Evolutionary conservation across 768 basidiomycete species (phyloP), one percentile per base, ranked within the genome.

Genomic region (Boletales sp.): DNA sequence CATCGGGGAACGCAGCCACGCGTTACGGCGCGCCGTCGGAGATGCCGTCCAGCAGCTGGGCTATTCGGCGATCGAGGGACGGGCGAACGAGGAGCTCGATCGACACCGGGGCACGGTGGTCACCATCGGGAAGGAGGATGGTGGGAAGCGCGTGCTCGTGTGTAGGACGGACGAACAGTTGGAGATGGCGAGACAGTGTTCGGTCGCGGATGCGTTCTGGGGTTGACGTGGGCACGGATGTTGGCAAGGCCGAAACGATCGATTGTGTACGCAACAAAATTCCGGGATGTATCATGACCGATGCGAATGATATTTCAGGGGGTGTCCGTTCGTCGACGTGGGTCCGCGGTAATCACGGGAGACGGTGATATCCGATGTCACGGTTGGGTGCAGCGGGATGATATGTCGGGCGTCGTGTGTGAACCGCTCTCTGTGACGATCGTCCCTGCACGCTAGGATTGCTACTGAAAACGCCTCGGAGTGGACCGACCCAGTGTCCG

Each of bases 1-100:
- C 0, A 90, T 97, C 45, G 94, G 94, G 0, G 94, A 97, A 68
- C 76, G 75, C 55, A 80, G 83, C 52, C 71, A 68, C 15, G 74
- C 79, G 56, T 67, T 97, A 47, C 70, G 93, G 37, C 62, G 69
- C 36, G 79, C 80, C 17, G 72, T 94, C 15, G 75, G 75, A 4
- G 65, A 74, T 32, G 72, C 76, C 31, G 69, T 86, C 14, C 57
- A 45, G 15, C 87, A 81, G 69, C 63, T 94, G 39, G 90, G 90
- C 2, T 84, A 83, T 50, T 68, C 72, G 24, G 49, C 52, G 0
- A 66, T 89, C 11, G 78, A 83, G 43, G 59, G 61, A 7, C 61
- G 52, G 48, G 80, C 75, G 62, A 86, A 85, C 46, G 54, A 50
- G 11, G 62, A 52, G 8, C 71, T 78, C 18, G 69, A 70, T 13